These are phyloP conservation scores for Dothistroma septosporum DNA, from an alignment of 2,329 filamentous ascomycete genomes.

Conservation along the genomic window DNA sequence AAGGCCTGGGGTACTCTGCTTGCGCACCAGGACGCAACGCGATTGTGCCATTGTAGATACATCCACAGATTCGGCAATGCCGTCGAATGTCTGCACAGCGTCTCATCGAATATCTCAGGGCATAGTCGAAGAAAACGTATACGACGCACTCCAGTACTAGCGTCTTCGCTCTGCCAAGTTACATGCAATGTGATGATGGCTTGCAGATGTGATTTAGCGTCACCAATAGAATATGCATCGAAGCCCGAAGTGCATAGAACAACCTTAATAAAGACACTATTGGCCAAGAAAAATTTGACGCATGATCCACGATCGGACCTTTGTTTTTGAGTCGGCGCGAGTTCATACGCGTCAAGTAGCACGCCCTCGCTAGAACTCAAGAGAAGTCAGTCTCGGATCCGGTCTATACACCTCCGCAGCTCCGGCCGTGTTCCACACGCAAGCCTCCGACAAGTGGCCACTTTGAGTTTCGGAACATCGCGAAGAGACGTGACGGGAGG, in stretches of 20 bases:
- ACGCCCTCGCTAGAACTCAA: too few species aligned
- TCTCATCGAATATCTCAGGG: neutral
- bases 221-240: neutral
- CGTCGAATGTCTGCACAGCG: too few species aligned
- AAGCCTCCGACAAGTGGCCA: neutral
- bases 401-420: neutral
- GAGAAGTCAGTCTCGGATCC: too few species aligned
- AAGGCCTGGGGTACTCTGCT: too few species aligned
- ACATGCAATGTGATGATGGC: neutral
- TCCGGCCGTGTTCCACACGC: neutral
- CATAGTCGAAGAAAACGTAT: neutral
- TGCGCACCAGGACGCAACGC: too few species aligned
- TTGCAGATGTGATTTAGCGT: neutral
- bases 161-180: neutral
- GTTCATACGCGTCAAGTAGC: too few species aligned
- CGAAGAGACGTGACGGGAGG: neutral
- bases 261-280: neutral
- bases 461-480: neutral
- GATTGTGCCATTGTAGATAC: too few species aligned
- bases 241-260: neutral
- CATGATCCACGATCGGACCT: neutral
- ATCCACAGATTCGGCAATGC: too few species aligned
- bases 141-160: neutral
- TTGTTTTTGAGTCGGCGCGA: neutral
- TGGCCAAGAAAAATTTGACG: neutral